These are phyloP conservation scores for Sporothrix pseudoabietina DNA, from an alignment of 2,329 filamentous ascomycete genomes.

Conservation along the genomic window DNA sequence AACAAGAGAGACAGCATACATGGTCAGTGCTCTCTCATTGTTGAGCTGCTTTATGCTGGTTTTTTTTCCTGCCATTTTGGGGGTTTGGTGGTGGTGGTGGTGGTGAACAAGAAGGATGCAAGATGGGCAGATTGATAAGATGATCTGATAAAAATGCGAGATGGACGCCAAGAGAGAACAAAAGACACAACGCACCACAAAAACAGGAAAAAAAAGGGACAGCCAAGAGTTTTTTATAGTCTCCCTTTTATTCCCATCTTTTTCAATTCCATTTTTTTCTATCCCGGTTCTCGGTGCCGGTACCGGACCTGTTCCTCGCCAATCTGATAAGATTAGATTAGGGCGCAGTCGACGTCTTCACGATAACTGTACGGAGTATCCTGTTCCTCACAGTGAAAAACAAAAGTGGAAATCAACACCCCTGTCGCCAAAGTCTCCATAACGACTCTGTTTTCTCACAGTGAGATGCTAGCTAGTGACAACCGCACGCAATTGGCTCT, in stretches of 20 bases:
- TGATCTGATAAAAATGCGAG: slow-evolving; percentile 4
- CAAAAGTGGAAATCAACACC: neutral
- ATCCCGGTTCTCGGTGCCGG: neutral
- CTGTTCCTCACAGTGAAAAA: neutral
- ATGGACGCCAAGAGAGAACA: neutral
- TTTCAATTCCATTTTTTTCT: too few species aligned
- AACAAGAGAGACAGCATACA: slow-evolving; percentile 26
- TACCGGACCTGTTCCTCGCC: neutral
- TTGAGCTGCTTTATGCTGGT: slow-evolving; percentile 29
- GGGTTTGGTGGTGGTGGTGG: neutral
- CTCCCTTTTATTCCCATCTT: neutral
- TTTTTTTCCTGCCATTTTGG: neutral
- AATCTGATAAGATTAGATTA: slow-evolving; percentile 13
- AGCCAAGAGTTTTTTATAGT: neutral
- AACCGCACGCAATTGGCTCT: neutral
- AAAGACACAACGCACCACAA: neutral
- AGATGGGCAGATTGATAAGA: slow-evolving; percentile 21
- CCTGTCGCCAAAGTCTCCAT: neutral
- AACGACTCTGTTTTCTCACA: neutral
- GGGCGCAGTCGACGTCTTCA: neutral
- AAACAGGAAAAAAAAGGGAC: neutral
- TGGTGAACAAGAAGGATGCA: neutral
- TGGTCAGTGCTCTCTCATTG: slow-evolving; percentile 28
- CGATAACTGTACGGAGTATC: neutral
- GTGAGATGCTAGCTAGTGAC: neutral